Percentiles rank a stretch among this genome's conserved stretches.
These are phyloP conservation scores for Alloascoidea africana DNA, from an alignment of 805 yeast genomes.

Conservation along the genomic window DNA sequence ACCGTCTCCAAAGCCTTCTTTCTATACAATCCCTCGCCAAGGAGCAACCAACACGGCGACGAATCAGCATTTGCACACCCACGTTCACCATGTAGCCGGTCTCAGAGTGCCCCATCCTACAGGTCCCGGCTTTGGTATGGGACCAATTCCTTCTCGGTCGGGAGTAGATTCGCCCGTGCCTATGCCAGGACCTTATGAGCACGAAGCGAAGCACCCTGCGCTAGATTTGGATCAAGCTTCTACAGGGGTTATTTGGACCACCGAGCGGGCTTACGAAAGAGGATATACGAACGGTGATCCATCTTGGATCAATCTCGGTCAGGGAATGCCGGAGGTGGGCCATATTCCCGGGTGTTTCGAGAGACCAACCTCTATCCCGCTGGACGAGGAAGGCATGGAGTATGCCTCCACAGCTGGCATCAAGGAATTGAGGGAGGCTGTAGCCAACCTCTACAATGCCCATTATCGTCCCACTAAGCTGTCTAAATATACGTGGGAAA, in stretches of 20 bases:
- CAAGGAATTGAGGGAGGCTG: conserved; percentile 37
- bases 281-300: conserved; percentile 28
- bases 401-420: conserved; percentile 49
- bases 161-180: conserved; percentile 30
- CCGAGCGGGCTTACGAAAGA: conserved; percentile 43
- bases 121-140: too few species aligned
- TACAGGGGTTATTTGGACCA: conserved; percentile 51
- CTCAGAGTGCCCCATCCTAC: not conserved
- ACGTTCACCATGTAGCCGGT: not conserved
- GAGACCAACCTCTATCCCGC: conserved; percentile 31
- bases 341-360: conserved; percentile 42
- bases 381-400: conserved; percentile 34
- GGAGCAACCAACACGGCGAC: too few species aligned
- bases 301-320: conserved; percentile 45
- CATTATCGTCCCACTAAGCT: conserved; percentile 31
- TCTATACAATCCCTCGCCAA: too few species aligned
- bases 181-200: conserved; percentile 25
- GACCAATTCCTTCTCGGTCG: not conserved
- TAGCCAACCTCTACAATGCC: conserved; percentile 39
- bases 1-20: too few species aligned
- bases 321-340: conserved; percentile 53
- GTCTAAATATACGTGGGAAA: conserved; percentile 43
- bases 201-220: conserved; percentile 36
- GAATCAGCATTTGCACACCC: not conserved
- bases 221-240: conserved; percentile 42